phyloP scores from a whole-genome alignment of 495 filamentous ascomycete species.

The Mycothermus thermophilus region DNA sequence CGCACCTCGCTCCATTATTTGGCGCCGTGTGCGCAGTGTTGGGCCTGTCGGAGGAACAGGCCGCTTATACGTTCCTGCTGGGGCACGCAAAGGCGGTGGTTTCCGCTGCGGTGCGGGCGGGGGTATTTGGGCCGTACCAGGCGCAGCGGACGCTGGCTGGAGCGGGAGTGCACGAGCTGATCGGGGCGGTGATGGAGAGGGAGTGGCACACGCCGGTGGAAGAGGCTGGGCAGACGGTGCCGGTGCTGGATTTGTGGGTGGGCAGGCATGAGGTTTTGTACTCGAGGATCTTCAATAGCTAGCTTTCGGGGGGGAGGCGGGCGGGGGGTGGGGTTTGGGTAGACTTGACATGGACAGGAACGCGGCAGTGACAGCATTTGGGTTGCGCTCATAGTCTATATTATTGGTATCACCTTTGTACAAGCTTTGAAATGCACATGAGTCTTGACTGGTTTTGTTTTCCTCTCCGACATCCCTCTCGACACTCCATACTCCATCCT shows the following conservation, averaged over 20 bases:
- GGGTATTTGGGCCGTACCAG: conserved; percentile 85
- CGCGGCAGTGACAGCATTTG: too few relatives aligned
- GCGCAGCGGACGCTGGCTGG: conserved; percentile 68
- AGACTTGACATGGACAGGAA: too few relatives aligned
- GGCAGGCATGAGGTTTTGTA: conserved; percentile 92
- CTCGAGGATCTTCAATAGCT: conserved; percentile 85
- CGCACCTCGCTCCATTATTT: conserved; percentile 71
- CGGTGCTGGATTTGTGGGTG: conserved; percentile 83
- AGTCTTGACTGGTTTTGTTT: too few relatives aligned
- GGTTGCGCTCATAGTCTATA: neutral
- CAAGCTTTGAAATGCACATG: too few relatives aligned
- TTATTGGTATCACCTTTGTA: neutral
- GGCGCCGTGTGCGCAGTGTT: conserved; percentile 54
- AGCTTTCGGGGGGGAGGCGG: too few relatives aligned
- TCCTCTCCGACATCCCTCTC: too few relatives aligned
- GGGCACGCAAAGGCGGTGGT: conserved; percentile 79
- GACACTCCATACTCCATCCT: too few relatives aligned
- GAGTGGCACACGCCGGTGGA: conserved; percentile 47
- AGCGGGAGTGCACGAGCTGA: conserved; percentile 42
- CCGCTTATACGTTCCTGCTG: conserved; percentile 75
- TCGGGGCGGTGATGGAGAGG: conserved; percentile 45
- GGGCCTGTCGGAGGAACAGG: conserved; percentile 45
- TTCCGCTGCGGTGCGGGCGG: conserved; percentile 77
- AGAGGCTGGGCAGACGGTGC: conserved; percentile 74
- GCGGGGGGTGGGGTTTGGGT: too few relatives aligned